Base-by-base conservation (phyloP, 1,284 basidiomycete genomes). In the Ganoderma lucidum region DNA sequence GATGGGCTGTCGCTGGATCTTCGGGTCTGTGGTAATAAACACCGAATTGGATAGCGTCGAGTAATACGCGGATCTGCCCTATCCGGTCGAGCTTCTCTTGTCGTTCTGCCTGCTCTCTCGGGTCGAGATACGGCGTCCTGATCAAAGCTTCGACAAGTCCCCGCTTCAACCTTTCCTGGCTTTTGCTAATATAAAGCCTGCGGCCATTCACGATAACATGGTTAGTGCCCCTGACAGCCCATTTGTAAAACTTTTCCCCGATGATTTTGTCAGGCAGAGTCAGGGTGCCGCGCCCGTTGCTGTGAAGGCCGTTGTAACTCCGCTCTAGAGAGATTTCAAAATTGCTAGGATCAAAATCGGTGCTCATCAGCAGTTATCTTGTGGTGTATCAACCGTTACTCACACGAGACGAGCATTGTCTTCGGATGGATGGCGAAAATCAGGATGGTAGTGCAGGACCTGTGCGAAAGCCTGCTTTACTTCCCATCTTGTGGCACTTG, bases 21-120 rank as follows among this genome's bases (percentile, higher is more conserved):
- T 75, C 78, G 2, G 63, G 60, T 6, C 60, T 65, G 39, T 84
- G 82, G 70, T 84, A 87, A 74, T 86, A 84, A 32, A 84, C 71
- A 30, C 92, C 91, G 73, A 93, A 87, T 73, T 93, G 90, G 55
- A 93, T 80, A 17, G 81, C 81, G 64, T 87, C 83, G 8, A 93
- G 81, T 17, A 87, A 84, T 53, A 92, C 79, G 15, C 80, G 78
- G 14, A 83, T 80, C 17, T 83, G 76, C 28, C 90, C 80, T 8
- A 82, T 79, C 37, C 77, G 76, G 19, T 56, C 42, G 10, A 88
- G 71, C 58, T 81, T 90, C 14, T 78, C 70, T 62, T 83, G 79
- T 53, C 84, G 86, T 61, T 86, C 83, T 74, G 87, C 86, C 66
- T 89, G 89, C 2, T 86, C 83, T 28, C 86, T 82, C 0, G 92